These are phyloP conservation scores for Tulasnella sp. DNA, from an alignment of 768 basidiomycete genomes.

Conservation along the genomic window DNA sequence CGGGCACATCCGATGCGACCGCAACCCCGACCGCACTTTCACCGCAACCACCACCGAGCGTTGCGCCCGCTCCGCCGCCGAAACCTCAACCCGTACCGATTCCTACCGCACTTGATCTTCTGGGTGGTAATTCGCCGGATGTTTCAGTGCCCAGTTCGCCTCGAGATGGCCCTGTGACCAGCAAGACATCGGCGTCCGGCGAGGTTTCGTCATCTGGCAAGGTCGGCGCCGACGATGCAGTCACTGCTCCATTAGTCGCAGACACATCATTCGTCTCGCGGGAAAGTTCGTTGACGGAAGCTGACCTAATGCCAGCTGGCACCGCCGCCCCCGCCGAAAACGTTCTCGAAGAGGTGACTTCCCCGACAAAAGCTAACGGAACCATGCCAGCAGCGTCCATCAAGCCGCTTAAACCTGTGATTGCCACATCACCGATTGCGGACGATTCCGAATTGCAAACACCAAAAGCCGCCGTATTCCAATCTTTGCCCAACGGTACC, in stretches of 20 bases:
- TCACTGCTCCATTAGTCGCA: conserved; percentile 3
- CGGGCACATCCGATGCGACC: neutral
- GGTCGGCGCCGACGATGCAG: neutral
- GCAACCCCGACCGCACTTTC: neutral
- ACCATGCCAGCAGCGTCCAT: conserved; percentile 1
- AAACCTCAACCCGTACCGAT: conserved; percentile 24
- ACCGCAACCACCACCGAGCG: neutral
- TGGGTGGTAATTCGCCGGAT: conserved; percentile 13
- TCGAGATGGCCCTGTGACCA: neutral
- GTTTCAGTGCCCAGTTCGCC: conserved; percentile 1
- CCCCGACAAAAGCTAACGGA: neutral
- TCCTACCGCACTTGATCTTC: conserved; percentile 12
- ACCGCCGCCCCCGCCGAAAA: neutral
- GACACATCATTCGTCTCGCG: conserved; percentile 11
- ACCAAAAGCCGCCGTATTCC: neutral
- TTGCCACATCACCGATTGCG: neutral
- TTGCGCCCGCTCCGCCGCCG: neutral
- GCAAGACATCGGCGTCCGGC: neutral
- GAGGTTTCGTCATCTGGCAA: neutral
- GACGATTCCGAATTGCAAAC: neutral
- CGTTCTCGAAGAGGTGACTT: neutral
- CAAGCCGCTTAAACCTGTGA: neutral
- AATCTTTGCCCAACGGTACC: neutral
- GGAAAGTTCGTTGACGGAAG: conserved; percentile 14
- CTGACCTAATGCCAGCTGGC: neutral